phyloP scores from a whole-genome alignment of 2,329 filamentous ascomycete species.

The Xylariaceae sp. region DNA sequence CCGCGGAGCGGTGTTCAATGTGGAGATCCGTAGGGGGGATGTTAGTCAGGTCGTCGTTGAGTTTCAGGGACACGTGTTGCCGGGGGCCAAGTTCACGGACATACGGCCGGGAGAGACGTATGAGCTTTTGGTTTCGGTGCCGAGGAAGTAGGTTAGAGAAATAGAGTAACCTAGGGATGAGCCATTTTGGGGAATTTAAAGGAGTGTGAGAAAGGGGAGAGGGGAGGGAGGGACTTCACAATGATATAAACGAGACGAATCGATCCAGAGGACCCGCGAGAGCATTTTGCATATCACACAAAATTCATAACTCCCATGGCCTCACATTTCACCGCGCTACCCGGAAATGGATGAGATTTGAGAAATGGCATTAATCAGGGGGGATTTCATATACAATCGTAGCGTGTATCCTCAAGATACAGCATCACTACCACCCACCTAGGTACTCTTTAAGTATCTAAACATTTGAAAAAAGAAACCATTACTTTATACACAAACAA shows the following conservation, averaged over 20 bases:
- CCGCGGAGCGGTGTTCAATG: constrained; percentile 44
- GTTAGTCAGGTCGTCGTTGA: constrained; percentile 38
- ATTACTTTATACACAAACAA: too few relatives aligned
- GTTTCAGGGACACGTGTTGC: constrained; percentile 35
- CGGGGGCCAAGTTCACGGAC: constrained; percentile 36
- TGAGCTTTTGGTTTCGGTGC: constrained; percentile 35
- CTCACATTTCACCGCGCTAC: neutral
- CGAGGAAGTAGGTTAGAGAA: constrained; percentile 14
- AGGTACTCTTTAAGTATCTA: neutral
- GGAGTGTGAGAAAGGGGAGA: too few relatives aligned
- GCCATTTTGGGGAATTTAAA: too few relatives aligned
- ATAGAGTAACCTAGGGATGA: too few relatives aligned
- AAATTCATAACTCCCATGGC: too few relatives aligned
- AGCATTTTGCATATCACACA: too few relatives aligned
- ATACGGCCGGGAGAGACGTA: constrained; percentile 42
- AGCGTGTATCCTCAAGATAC: neutral
- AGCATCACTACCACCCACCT: neutral
- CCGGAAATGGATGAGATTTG: neutral
- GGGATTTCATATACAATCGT: neutral
- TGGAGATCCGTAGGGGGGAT: constrained; percentile 38
- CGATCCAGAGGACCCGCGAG: too few relatives aligned
- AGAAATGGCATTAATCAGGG: neutral
- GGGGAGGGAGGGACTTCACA: too few relatives aligned
- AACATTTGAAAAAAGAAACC: neutral
- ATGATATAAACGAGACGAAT: too few relatives aligned